Evolutionary conservation across 108 stramenopile genomes (phyloP).

Genomic region (Aurantiochytrium sp.): DNA sequence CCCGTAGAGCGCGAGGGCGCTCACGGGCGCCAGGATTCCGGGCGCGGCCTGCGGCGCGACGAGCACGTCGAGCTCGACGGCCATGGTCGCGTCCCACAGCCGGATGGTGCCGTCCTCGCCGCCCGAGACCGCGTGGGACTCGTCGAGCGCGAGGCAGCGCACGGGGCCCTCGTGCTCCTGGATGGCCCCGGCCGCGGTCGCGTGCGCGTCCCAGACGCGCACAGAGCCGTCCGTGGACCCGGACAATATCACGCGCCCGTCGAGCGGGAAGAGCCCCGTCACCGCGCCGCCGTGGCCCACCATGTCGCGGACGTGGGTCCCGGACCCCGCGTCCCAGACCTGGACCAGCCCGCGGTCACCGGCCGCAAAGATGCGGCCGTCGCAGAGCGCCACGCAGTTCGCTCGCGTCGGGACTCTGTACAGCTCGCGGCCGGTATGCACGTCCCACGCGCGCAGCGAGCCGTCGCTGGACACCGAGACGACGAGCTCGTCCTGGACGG

Average conservation of each 20-base stretch:
- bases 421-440: not conserved
- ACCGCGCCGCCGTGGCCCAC: not conserved
- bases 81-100: too few species aligned
- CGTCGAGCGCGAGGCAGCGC: too few species aligned
- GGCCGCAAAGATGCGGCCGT: not conserved
- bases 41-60: too few species aligned
- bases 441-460: not conserved
- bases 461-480: not conserved
- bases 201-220: not conserved
- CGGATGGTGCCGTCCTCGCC: too few species aligned
- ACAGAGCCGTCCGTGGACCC: not conserved
- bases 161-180: too few species aligned
- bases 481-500: not conserved
- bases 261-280: not conserved
- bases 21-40: too few species aligned
- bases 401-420: not conserved
- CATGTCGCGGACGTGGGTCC: not conserved
- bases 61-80: too few species aligned
- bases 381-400: not conserved
- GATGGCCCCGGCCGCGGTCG: too few species aligned
- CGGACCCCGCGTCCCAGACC: not conserved
- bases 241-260: not conserved
- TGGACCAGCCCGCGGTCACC: not conserved
- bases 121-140: too few species aligned
- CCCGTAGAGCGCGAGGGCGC: too few species aligned